Percentiles rank a stretch among this genome's conserved stretches.
Conservation (phyloP, 768 basidiomycete genomes). For the Leccinum boreale region DNA sequence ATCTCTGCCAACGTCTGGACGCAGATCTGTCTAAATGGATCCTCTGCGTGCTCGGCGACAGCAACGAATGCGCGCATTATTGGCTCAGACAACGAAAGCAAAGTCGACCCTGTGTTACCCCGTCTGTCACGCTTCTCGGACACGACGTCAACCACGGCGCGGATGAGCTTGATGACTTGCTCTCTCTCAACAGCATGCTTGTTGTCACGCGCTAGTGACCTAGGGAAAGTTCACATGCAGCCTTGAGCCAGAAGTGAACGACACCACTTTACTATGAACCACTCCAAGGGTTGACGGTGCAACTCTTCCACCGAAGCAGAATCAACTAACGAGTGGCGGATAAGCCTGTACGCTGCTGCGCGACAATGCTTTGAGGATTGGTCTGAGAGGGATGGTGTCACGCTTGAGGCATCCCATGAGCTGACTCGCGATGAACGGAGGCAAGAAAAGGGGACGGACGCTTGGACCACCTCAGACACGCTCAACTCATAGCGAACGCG, state of each 20-base stretch:
- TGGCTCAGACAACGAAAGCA: conserved; percentile 65
- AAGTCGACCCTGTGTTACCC: conserved; percentile 37
- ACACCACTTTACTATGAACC: conserved; percentile 86
- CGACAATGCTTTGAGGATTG: conserved; percentile 66
- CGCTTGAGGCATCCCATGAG: conserved; percentile 42
- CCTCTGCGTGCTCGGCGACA: conserved; percentile 89
- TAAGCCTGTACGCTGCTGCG: conserved; percentile 77
- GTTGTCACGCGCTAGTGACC: conserved; percentile 82
- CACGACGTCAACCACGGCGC: conserved; percentile 75
- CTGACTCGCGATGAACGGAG: not conserved
- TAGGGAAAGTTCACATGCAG: conserved; percentile 29
- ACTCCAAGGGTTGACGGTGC: conserved; percentile 67
- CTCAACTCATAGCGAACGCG: conserved; percentile 76
- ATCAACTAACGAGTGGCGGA: conserved; percentile 78
- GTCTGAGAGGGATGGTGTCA: conserved; percentile 79
- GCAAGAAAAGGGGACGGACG: conserved; percentile 46
- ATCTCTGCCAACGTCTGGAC: conserved; percentile 90
- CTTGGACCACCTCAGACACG: conserved; percentile 64
- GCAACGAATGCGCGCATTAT: conserved; percentile 89
- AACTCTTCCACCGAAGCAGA: conserved; percentile 64
- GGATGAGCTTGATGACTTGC: conserved; percentile 87
- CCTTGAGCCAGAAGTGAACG: not conserved
- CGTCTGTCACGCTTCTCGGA: conserved; percentile 49
- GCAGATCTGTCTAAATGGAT: conserved; percentile 78
- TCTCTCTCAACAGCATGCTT: conserved; percentile 84